Base-by-base conservation (phyloP, 1,284 basidiomycete genomes). In the Phaffia rhodozyma region DNA sequence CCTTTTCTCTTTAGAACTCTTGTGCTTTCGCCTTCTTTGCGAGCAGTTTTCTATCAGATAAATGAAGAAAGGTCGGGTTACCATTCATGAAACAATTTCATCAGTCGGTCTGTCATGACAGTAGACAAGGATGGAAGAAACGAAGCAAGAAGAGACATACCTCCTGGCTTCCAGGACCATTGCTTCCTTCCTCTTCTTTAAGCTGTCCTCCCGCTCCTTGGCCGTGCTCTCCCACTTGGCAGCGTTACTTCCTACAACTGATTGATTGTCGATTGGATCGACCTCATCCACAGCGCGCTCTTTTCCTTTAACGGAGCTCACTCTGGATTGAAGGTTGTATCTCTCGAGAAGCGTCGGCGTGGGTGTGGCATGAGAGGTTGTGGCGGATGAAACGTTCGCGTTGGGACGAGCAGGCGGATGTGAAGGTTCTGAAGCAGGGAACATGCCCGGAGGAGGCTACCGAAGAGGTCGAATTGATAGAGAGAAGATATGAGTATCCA, bases 141-240 rank as follows among this genome's bases (percentile, higher is more conserved):
- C 38, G 13, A 57, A 16, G n/a, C 13, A 30, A 23, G 27, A 9
- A 34, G 49, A 52, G 55, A 49, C 62, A 50, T 30, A 63, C 62
- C 62, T 47, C 30, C 62, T 60, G 16, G 62, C 62, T 54, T 64
- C 62, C 0, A 64, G 48, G 20, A 64, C 58, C 62, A 64, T 64
- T 48, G 55, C 62, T 50, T 64, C 62, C 62, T 64, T 64, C 57
- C 62, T 59, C 21, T 32, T 27, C 52, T 51, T 60, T 20, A 64
- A 30, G 29, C 62, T 64, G 30, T 58, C 54, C 48, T 64, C 62
- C 52, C 62, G 34, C 58, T 68, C 66, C 53, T 68, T 66, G 23
- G 61, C 38, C 13, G 65, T 62, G 32, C 66, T 32, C 7, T 68
- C 69, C 69, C 68, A 69, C 38, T 67, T 66, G n/a, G 65, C 62